These are phyloP conservation scores for Pythium folliculosum DNA, from an alignment of 352 stramenopile species.

Conservation along the genomic window DNA sequence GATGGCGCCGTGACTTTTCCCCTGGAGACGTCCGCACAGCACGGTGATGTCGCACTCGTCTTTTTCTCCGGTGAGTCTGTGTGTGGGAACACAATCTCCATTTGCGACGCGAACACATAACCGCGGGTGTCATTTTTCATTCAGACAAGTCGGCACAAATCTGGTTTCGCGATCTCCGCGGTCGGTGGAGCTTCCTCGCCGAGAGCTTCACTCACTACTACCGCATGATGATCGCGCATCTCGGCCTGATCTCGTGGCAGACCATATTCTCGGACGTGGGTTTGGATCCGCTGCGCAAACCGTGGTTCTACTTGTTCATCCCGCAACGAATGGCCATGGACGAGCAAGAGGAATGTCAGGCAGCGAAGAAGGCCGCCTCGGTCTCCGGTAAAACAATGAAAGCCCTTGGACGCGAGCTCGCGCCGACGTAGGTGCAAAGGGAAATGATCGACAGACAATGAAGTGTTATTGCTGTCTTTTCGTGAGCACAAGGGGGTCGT, in stretches of 20 bases:
- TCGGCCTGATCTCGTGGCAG: constrained; percentile 80
- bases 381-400: neutral
- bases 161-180: constrained; percentile 65
- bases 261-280: constrained; percentile 64
- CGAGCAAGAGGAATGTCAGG: constrained; percentile 31
- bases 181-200: constrained; percentile 70
- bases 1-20: constrained; percentile 43
- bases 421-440: neutral
- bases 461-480: constrained; percentile 20
- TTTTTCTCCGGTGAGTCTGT: constrained; percentile 27
- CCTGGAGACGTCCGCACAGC: constrained; percentile 57
- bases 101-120: neutral
- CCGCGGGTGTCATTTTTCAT: neutral
- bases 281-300: constrained; percentile 62
- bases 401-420: neutral
- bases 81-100: neutral
- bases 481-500: constrained; percentile 20
- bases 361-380: neutral
- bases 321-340: constrained; percentile 62
- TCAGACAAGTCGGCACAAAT: constrained; percentile 41
- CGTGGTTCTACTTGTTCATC: constrained; percentile 82
- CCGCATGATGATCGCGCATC: constrained; percentile 76
- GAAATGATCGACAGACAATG: neutral
- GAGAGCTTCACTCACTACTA: constrained; percentile 78
- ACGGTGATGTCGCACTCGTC: constrained; percentile 56